Base-by-base conservation (phyloP, 371 early-diverging fungal species). In the Syncephalastrum monosporum region DNA sequence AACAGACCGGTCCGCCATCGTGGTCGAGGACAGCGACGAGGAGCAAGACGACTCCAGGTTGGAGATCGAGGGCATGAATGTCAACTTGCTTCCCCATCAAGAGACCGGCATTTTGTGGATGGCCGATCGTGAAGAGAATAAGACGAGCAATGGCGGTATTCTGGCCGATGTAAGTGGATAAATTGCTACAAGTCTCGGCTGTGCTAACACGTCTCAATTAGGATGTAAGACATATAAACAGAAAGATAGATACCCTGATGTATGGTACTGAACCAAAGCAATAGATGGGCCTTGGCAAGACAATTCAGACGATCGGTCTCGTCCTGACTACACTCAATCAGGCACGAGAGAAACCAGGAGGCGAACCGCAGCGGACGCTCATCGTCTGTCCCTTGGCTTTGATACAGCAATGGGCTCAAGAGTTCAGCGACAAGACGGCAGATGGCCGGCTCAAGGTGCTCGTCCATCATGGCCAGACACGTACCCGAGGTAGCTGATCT, bases 221-320 rank as follows among this genome's bases (percentile, higher is more conserved):
- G 69, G 67, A 67, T 61, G 69, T 67, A 67, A 59, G 61, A 33
- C 21, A 21, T 42, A 24, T 8, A 33, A 6, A 2, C 0, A 33
- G 38, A 8, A 23, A 42, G 21, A 43, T 24, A 1, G n/a, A 14
- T 23, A 15, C 5, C 45, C n/a, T 3, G 17, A 17, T 45, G 19
- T 3, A 27, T 23, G 3, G 15, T 38, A 43, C 19, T 21, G 5
- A 41, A 25, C 3, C 14, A 6, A 29, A 4, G 8, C 23, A 25
- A 47, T 44, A 82, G 59, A 89, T 92, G 93, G 96, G 96, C 0
- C 69, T 97, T 46, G 96, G 96, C 23, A 95, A 97, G 71, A 95
- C 97, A 0, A 71, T 95, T 21, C 91, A 94, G 63, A 85, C 90
- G 0, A 90, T 97, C 44, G 85, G 87, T 3, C 72, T 92, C 21